Evolutionary conservation across 208 protist genomes (phyloP).

Genomic region (Trypanosoma boissoni): DNA sequence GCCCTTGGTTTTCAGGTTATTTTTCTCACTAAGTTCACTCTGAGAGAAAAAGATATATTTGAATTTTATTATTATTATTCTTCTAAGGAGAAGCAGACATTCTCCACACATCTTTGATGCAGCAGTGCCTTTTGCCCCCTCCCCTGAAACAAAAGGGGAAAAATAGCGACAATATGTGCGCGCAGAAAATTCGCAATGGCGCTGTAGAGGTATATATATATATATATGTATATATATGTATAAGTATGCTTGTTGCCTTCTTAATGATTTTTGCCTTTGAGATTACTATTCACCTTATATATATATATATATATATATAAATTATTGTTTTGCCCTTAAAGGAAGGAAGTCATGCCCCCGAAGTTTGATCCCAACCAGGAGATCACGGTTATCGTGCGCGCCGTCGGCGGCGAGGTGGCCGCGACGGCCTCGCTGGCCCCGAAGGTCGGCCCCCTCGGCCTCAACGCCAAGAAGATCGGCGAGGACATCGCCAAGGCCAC

Average conservation of each 20-base stretch:
- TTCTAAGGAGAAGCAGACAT: too few species aligned
- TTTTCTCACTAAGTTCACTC: too few species aligned
- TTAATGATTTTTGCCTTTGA: neutral
- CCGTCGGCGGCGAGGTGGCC: conserved; percentile 97
- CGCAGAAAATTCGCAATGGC: too few species aligned
- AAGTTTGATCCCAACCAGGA: conserved; percentile 98
- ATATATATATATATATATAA: too few species aligned
- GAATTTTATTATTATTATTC: too few species aligned
- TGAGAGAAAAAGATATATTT: too few species aligned
- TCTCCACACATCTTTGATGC: too few species aligned
- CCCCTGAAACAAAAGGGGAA: too few species aligned
- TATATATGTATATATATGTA: conserved; percentile 1
- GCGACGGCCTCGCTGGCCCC: conserved; percentile 97
- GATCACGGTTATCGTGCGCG: conserved; percentile 95
- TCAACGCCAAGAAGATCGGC: conserved; percentile 99
- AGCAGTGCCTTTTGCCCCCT: too few species aligned
- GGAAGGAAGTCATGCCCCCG: conserved; percentile 91
- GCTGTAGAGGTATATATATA: neutral
- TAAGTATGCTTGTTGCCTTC: neutral
- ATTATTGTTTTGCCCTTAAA: too few species aligned
- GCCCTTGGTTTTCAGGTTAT: too few species aligned
- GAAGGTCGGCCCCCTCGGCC: conserved; percentile 99
- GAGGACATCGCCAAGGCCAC: conserved; percentile 99
- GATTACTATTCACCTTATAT: neutral
- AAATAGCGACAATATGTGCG: too few species aligned